These are phyloP conservation scores for Cercis canadensis DNA, from an alignment of 306 rosid genomes.

Conservation along the genomic window DNA sequence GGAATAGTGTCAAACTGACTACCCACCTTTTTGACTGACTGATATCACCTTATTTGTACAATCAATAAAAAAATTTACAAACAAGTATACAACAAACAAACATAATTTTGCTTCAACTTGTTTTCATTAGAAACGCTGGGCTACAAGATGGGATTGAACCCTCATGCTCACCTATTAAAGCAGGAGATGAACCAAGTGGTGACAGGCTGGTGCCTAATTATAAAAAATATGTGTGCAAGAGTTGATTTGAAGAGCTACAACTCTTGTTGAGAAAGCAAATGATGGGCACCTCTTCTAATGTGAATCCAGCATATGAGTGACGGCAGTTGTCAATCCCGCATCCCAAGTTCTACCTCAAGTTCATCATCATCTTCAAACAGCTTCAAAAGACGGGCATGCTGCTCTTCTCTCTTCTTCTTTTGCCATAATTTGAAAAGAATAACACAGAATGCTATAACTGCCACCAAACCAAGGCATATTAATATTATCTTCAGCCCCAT, in stretches of 20 bases:
- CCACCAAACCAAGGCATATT: slow-evolving; percentile 52
- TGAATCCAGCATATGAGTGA: slow-evolving; percentile 17
- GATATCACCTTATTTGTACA: slow-evolving; percentile 29
- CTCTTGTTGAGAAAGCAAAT: slow-evolving; percentile 22
- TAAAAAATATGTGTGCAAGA: slow-evolving; percentile 32
- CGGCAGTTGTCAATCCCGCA: slow-evolving; percentile 65
- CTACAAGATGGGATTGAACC: slow-evolving; percentile 36
- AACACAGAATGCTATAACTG: slow-evolving; percentile 53
- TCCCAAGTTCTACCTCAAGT: slow-evolving; percentile 89
- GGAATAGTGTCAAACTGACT: slow-evolving; percentile 17
- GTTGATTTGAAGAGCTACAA: slow-evolving; percentile 26
- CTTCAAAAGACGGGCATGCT: slow-evolving; percentile 87
- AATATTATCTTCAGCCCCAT: slow-evolving; percentile 55
- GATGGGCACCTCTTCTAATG: slow-evolving; percentile 28
- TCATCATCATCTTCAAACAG: slow-evolving; percentile 93
- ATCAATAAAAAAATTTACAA: slow-evolving; percentile 41
- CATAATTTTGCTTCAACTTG: slow-evolving; percentile 28
- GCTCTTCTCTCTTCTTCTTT: slow-evolving; percentile 84
- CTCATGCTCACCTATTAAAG: slow-evolving; percentile 28
- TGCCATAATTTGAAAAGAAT: slow-evolving; percentile 76
- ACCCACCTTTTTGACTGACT: slow-evolving; percentile 23
- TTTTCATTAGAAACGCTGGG: not conserved
- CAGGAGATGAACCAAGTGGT: slow-evolving; percentile 27
- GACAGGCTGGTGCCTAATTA: slow-evolving; percentile 33
- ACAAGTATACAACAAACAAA: slow-evolving; percentile 33